A percentile compares a stretch with the other conserved stretches of the same genome.
phyloP scores from a whole-genome alignment of 1,139 yeast genomes.

The Tardiomyces depauwii region DNA sequence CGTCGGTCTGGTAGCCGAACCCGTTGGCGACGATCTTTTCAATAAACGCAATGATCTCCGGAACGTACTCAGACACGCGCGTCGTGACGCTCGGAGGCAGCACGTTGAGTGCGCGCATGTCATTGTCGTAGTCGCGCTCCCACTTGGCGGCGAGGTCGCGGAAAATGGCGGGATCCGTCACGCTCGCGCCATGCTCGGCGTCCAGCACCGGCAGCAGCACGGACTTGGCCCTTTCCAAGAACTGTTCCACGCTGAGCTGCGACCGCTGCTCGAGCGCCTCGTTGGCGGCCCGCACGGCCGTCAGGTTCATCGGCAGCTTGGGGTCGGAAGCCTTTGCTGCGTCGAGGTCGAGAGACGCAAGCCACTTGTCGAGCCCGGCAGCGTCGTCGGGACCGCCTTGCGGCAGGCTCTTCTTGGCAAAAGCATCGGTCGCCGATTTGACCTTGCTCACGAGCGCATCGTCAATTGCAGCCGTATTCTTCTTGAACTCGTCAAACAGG shows the following conservation, averaged over 20 bases:
- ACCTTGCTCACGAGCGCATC: slow-evolving; percentile 32
- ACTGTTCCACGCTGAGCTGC: slow-evolving; percentile 26
- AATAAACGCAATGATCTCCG: slow-evolving; percentile 78
- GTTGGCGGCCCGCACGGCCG: slow-evolving; percentile 50
- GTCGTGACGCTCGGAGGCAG: slow-evolving; percentile 78
- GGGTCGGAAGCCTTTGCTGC: slow-evolving; percentile 49
- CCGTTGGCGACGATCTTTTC: slow-evolving; percentile 65
- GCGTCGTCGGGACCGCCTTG: slow-evolving; percentile 19
- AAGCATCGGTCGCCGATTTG: slow-evolving; percentile 35
- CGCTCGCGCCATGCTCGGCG: slow-evolving; percentile 54
- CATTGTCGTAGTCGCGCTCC: slow-evolving; percentile 77
- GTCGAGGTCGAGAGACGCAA: slow-evolving; percentile 34
- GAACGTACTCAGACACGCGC: slow-evolving; percentile 93
- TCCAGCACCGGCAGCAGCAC: slow-evolving; percentile 69
- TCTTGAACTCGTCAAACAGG: slow-evolving; percentile 51
- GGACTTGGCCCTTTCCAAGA: slow-evolving; percentile 48
- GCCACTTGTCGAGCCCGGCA: slow-evolving; percentile 42
- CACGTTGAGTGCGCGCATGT: slow-evolving; percentile 78
- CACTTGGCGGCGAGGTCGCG: slow-evolving; percentile 75
- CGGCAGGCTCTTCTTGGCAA: slow-evolving; percentile 48
- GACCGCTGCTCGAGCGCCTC: slow-evolving; percentile 19
- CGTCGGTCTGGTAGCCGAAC: slow-evolving; percentile 73
- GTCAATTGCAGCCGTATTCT: slow-evolving; percentile 19
- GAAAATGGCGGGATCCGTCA: slow-evolving; percentile 78
- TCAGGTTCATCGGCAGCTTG: slow-evolving; percentile 75